Evolutionary conservation across 75 land plant genomes (phyloP).

Genomic region (Picea sitchensis): DNA sequence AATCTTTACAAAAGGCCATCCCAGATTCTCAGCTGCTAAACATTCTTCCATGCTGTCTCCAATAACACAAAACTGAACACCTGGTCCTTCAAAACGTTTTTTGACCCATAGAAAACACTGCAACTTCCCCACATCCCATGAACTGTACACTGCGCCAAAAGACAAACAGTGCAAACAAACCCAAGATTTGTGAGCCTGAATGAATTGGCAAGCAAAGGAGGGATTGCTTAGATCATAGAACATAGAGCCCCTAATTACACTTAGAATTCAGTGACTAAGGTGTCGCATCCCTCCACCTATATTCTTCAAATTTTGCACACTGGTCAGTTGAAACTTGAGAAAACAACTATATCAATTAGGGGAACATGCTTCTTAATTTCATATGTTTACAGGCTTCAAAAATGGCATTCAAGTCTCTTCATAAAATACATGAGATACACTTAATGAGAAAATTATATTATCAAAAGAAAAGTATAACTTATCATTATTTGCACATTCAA

Average conservation of each 20-base stretch:
- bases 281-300: too few relatives aligned
- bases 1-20: slow-evolving; percentile 80
- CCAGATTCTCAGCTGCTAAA: slow-evolving; percentile 63
- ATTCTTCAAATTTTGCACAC: too few relatives aligned
- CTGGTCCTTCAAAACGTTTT: slow-evolving; percentile 45
- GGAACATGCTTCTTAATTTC: too few relatives aligned
- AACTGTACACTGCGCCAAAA: slow-evolving; percentile 75
- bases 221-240: neutral
- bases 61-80: slow-evolving; percentile 69
- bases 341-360: too few relatives aligned
- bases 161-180: neutral
- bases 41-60: slow-evolving; percentile 92
- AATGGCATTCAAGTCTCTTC: too few relatives aligned
- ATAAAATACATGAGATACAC: too few relatives aligned
- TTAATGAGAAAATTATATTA: too few relatives aligned
- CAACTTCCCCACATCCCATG: slow-evolving; percentile 85
- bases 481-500: too few relatives aligned
- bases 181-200: neutral
- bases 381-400: too few relatives aligned
- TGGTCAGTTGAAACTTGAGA: too few relatives aligned
- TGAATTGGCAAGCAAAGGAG: neutral
- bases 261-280: neutral
- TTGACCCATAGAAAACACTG: slow-evolving; percentile 74
- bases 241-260: neutral
- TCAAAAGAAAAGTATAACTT: too few relatives aligned